Conservation (phyloP, 441 rosid genomes). For the Mallotus repandus region DNA sequence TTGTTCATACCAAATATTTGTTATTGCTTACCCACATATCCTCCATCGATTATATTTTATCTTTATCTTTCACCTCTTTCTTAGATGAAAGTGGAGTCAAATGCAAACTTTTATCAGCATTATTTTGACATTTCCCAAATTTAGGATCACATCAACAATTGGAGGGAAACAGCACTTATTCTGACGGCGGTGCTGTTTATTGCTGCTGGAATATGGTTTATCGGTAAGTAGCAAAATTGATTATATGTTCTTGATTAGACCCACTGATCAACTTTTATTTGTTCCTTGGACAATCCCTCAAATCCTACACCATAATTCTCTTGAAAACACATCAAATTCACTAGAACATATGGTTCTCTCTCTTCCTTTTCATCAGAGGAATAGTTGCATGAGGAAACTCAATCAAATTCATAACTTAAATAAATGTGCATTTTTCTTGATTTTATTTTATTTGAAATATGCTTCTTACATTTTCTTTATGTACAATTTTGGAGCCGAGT, state of each 20-base stretch:
- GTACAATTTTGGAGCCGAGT: not conserved
- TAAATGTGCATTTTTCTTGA: not conserved
- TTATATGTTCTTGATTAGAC: not conserved
- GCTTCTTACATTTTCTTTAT: not conserved
- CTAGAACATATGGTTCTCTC: not conserved
- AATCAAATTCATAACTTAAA: not conserved
- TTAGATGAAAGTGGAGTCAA: not conserved
- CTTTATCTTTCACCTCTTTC: not conserved
- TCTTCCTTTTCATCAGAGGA: not conserved
- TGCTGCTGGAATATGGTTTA: slow-evolving; percentile 78
- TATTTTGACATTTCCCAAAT: slow-evolving; percentile 1
- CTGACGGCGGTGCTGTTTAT: slow-evolving; percentile 69
- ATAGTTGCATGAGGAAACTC: not conserved
- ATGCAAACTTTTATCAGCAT: not conserved
- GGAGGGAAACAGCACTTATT: slow-evolving; percentile 84
- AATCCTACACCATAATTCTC: not conserved
- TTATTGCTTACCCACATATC: not conserved
- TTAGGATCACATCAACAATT: slow-evolving; percentile 67
- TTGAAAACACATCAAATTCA: not conserved
- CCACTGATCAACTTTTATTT: not conserved
- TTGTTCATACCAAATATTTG: slow-evolving; percentile 2
- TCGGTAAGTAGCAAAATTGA: slow-evolving; percentile 37
- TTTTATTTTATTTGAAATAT: not conserved
- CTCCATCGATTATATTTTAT: not conserved
- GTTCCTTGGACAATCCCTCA: not conserved